Evolutionary conservation across 1,284 basidiomycete genomes (phyloP).

Genomic region (Cutaneotrichosporon arboriforme): DNA sequence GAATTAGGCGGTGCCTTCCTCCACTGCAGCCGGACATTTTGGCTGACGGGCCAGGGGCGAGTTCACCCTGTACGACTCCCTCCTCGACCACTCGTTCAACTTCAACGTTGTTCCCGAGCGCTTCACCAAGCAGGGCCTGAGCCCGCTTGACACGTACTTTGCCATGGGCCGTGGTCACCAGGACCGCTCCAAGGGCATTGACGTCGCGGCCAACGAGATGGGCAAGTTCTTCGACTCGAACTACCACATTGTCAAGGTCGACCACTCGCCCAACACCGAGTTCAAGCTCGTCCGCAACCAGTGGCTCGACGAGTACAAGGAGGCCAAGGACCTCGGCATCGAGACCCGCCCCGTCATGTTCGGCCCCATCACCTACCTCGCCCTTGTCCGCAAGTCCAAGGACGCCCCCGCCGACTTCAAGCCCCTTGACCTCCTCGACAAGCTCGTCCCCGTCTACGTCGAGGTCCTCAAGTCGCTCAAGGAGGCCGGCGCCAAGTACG

Average conservation of each 20-base stretch:
- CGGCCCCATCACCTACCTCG: slow-evolving; percentile 92
- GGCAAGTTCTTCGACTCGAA: slow-evolving; percentile 99
- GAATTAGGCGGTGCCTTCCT: too few relatives aligned
- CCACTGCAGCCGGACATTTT: too few relatives aligned
- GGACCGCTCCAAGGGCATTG: slow-evolving; percentile 71
- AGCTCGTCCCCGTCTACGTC: slow-evolving; percentile 88
- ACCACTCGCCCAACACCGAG: slow-evolving; percentile 83
- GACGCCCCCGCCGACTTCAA: slow-evolving; percentile 81
- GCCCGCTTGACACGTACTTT: slow-evolving; percentile 91
- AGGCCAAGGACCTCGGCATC: slow-evolving; percentile 87
- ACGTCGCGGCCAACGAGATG: slow-evolving; percentile 98
- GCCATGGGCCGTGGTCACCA: slow-evolving; percentile 99
- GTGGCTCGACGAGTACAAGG: slow-evolving; percentile 87
- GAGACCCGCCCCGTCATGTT: slow-evolving; percentile 91
- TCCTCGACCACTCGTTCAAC: slow-evolving; percentile 92
- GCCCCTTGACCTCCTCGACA: slow-evolving; percentile 81
- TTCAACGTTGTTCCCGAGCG: slow-evolving; percentile 97
- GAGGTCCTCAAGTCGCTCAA: slow-evolving; percentile 88
- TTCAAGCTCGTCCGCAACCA: slow-evolving; percentile 98
- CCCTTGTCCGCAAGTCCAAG: slow-evolving; percentile 86
- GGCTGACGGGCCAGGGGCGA: too few relatives aligned
- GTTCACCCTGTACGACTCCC: slow-evolving; percentile 98
- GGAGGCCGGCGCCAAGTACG: slow-evolving; percentile 84
- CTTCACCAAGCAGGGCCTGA: slow-evolving; percentile 81
- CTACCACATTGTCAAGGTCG: slow-evolving; percentile 99